Percentiles rank a stretch among this genome's conserved stretches.
These are phyloP conservation scores for Limonium bicolor DNA, from an alignment of 148 eudicot genomes.

Conservation along the genomic window DNA sequence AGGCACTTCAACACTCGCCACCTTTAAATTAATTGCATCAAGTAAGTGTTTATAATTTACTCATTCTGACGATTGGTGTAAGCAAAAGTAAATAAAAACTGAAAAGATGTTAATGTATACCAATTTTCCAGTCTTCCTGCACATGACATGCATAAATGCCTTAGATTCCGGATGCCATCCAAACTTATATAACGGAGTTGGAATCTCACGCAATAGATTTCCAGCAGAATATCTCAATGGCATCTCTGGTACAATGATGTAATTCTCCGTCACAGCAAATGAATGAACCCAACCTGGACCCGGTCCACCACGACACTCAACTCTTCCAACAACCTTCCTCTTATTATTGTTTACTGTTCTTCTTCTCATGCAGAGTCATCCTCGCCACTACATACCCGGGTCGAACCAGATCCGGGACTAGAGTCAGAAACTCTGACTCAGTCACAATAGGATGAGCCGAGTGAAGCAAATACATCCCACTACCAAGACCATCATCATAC, in stretches of 20 bases:
- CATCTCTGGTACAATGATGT: constrained; percentile 89
- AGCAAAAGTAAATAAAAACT: neutral
- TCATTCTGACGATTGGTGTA: no score
- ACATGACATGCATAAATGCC: constrained; percentile 84
- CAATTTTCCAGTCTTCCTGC: constrained; percentile 67
- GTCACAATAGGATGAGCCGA: constrained; percentile 96
- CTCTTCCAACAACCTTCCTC: constrained; percentile 72
- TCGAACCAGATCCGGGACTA: constrained; percentile 71
- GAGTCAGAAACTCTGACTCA: constrained; percentile 44
- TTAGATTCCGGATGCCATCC: constrained; percentile 87
- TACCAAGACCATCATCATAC: constrained; percentile 50
- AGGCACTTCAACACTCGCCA: constrained; percentile 94
- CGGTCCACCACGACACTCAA: constrained; percentile 65
- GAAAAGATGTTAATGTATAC: constrained; percentile 26
- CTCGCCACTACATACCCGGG: constrained; percentile 80
- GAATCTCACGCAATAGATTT: constrained; percentile 73
- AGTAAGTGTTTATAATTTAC: no score
- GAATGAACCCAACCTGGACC: constrained; percentile 98
- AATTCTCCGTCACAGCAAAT: constrained; percentile 83
- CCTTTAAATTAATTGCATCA: constrained; percentile 20
- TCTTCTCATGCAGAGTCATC: no score
- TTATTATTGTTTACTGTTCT: constrained; percentile 59
- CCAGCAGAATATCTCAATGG: constrained; percentile 73
- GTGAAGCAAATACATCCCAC: constrained; percentile 62
- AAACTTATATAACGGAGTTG: constrained; percentile 85